Evolutionary conservation across 2,329 filamentous ascomycete species (phyloP).

Genomic region (Scedosporium apiospermum): DNA sequence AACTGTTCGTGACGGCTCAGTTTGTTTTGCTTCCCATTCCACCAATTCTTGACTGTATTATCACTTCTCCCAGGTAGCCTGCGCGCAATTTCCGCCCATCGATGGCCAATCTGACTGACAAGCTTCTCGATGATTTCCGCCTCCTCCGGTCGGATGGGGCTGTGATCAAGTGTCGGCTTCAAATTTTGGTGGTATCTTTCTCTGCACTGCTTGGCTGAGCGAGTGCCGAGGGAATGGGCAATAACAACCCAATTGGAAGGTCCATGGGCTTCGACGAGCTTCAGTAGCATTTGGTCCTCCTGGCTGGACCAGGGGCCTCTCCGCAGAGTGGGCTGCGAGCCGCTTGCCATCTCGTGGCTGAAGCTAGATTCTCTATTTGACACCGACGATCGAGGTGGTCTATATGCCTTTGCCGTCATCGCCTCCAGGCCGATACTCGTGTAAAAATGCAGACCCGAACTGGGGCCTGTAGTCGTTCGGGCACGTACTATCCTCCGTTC

Average conservation of each 20-base stretch:
- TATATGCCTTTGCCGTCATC: too few species aligned
- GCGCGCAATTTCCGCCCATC: slow-evolving; percentile 89
- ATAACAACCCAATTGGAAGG: slow-evolving; percentile 88
- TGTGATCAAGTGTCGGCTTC: slow-evolving; percentile 64
- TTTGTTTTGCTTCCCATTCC: slow-evolving; percentile 88
- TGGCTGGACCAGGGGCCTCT: slow-evolving; percentile 73
- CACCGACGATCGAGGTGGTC: background rate
- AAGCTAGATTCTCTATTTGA: background rate
- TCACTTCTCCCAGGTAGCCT: slow-evolving; percentile 77
- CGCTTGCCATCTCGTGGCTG: background rate
- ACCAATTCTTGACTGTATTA: slow-evolving; percentile 97
- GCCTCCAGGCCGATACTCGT: too few species aligned
- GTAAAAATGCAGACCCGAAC: too few species aligned
- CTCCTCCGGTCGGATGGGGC: slow-evolving; percentile 63
- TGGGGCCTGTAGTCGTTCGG: too few species aligned
- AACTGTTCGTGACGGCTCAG: slow-evolving; percentile 41
- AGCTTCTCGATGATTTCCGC: slow-evolving; percentile 65
- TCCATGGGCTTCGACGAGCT: slow-evolving; percentile 61
- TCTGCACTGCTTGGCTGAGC: slow-evolving; percentile 88
- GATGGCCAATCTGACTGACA: slow-evolving; percentile 70
- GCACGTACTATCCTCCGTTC: too few species aligned
- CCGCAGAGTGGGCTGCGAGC: background rate
- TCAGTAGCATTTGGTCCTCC: slow-evolving; percentile 63
- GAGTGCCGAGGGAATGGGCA: slow-evolving; percentile 61
- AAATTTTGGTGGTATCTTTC: slow-evolving; percentile 93